These are phyloP conservation scores for Aspergillus ruber DNA, from an alignment of 2,329 filamentous ascomycete genomes.

Conservation along the genomic window DNA sequence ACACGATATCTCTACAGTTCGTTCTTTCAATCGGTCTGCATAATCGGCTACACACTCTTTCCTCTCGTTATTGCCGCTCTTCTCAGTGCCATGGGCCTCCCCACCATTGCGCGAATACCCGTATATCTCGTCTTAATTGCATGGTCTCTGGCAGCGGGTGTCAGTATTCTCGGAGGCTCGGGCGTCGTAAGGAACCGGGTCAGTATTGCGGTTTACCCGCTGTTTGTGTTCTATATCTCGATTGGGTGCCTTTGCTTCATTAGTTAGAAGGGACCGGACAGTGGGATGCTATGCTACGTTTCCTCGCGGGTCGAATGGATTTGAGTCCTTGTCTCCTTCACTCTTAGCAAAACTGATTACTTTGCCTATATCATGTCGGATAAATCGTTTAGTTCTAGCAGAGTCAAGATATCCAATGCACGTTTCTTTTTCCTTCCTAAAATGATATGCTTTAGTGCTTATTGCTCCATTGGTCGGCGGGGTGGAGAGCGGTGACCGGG, in stretches of 20 bases:
- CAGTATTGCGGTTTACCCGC: conserved; percentile 84
- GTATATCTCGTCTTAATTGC: conserved; percentile 81
- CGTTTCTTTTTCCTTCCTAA: neutral
- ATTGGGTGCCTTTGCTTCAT: conserved; percentile 96
- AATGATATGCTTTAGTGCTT: neutral
- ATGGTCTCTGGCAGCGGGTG: conserved; percentile 91
- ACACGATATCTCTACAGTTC: conserved; percentile 54
- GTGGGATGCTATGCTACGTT: neutral
- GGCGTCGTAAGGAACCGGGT: conserved; percentile 94
- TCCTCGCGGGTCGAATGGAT: neutral
- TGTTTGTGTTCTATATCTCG: conserved; percentile 91
- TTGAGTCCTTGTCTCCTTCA: neutral
- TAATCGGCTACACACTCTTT: conserved; percentile 97
- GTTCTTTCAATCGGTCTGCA: conserved; percentile 94
- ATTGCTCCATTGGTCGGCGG: conserved; percentile 3
- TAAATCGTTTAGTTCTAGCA: conserved; percentile 1
- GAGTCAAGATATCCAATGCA: conserved; percentile 17
- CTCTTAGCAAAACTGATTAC: conserved; percentile 5
- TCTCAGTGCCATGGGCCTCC: conserved; percentile 74
- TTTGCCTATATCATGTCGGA: conserved; percentile 1
- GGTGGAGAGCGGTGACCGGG: conserved; percentile 19
- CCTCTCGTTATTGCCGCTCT: conserved; percentile 89
- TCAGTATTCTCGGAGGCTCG: conserved; percentile 91
- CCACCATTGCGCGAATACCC: conserved; percentile 76
- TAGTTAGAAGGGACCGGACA: conserved; percentile 43